phyloP scores from a whole-genome alignment of 768 basidiomycete species.

The Crepidotus variabilis region DNA sequence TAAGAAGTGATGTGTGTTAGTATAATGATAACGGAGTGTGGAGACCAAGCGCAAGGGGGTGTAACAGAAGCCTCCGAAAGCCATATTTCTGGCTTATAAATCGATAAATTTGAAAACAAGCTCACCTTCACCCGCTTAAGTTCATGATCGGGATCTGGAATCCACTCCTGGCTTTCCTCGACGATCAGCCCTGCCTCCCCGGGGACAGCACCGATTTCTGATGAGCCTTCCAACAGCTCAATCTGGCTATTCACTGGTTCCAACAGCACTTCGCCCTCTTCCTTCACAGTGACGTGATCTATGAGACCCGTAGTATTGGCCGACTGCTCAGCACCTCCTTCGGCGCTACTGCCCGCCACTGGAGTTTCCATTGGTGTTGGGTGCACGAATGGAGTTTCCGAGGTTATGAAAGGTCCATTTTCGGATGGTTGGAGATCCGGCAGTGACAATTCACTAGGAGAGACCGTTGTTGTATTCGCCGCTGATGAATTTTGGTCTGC shows the following conservation, averaged over 20 bases:
- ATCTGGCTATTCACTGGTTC: conserved; percentile 37
- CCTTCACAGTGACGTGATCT: conserved; percentile 28
- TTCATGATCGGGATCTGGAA: conserved; percentile 64
- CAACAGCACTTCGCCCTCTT: conserved; percentile 29
- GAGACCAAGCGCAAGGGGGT: background rate
- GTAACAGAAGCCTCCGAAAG: background rate
- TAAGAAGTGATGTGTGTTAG: conserved; percentile 29
- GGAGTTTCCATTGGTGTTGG: background rate
- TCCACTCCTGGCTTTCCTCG: conserved; percentile 61
- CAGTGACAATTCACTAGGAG: conserved; percentile 8
- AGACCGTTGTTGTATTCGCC: conserved; percentile 8
- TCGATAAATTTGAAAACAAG: conserved; percentile 8
- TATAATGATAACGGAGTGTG: conserved; percentile 8
- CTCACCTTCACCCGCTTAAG: conserved; percentile 84
- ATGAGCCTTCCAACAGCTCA: conserved; percentile 43
- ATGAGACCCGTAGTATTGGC: conserved; percentile 11
- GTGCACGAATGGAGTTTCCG: conserved; percentile 13
- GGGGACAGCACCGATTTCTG: conserved; percentile 30
- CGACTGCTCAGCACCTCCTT: background rate
- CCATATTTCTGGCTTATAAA: conserved; percentile 1
- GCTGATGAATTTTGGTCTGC: conserved; percentile 13
- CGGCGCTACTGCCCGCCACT: background rate
- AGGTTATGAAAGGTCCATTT: background rate
- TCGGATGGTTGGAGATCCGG: conserved; percentile 5
- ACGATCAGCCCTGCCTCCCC: conserved; percentile 33